Percentiles rank a stretch among this genome's conserved stretches.
Conservation (phyloP, 2,329 filamentous ascomycete genomes). For the Talaromyces atroroseus region DNA sequence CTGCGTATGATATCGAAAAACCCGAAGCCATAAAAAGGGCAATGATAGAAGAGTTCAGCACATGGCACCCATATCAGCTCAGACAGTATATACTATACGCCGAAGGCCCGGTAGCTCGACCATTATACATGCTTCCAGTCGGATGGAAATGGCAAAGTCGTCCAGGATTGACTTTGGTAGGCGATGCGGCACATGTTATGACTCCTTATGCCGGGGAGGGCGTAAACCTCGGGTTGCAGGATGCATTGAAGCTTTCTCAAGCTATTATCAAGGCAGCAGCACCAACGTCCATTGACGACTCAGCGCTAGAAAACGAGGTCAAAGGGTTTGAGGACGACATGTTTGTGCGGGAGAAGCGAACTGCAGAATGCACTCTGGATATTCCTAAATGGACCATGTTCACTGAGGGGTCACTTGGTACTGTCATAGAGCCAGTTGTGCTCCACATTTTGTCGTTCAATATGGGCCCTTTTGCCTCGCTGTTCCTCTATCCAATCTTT, state of each 20-base stretch:
- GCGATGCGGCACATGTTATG: conserved; percentile 25
- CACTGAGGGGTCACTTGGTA: background rate
- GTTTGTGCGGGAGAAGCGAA: background rate
- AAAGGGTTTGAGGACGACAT: background rate
- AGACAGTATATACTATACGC: conserved; percentile 13
- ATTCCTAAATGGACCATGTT: conserved; percentile 6
- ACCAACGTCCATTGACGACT: background rate
- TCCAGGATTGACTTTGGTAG: conserved; percentile 20
- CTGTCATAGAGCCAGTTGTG: background rate
- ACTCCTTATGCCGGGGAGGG: conserved; percentile 22
- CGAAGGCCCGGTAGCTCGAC: conserved; percentile 9
- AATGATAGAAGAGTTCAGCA: background rate
- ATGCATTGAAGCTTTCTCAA: conserved; percentile 4
- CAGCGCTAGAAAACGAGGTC: background rate
- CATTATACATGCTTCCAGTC: conserved; percentile 21
- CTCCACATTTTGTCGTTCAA: background rate
- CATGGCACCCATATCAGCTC: conserved; percentile 14
- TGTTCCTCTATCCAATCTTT: background rate
- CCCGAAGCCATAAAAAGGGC: background rate
- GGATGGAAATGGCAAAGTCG: conserved; percentile 18
- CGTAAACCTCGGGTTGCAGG: conserved; percentile 16
- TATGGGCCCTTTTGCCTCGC: background rate
- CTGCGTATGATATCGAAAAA: background rate
- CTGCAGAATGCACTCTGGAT: background rate
- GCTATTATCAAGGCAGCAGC: background rate